Percentiles rank a stretch among this genome's conserved stretches.
Evolutionary conservation across 1,284 basidiomycete species (phyloP).

Genomic region (Cryptococcus sp.): DNA sequence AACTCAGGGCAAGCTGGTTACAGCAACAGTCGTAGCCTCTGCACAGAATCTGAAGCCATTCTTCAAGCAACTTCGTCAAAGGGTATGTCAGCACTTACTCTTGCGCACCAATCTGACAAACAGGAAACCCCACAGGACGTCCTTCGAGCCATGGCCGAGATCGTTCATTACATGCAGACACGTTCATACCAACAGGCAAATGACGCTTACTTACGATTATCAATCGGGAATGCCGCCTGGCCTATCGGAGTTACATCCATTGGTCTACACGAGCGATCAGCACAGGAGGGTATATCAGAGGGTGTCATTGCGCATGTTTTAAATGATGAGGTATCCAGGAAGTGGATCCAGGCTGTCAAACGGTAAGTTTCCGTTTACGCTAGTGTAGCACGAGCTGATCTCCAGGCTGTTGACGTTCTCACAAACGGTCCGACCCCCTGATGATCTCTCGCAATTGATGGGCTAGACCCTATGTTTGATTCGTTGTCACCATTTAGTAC

Average conservation of each 20-base stretch:
- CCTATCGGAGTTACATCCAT: conserved; percentile 99
- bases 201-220: conserved; percentile 91
- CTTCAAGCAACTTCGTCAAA: conserved; percentile 80
- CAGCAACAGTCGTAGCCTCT: conserved; percentile 91
- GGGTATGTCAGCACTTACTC: conserved; percentile 56
- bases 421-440: conserved; percentile 88
- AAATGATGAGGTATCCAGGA: conserved; percentile 97
- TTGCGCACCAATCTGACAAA: background rate
- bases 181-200: conserved; percentile 93
- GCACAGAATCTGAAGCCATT: conserved; percentile 95
- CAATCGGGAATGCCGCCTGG: conserved; percentile 99
- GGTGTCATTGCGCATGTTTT: conserved; percentile 97
- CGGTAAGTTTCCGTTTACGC: conserved; percentile 54
- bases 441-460: conserved; percentile 86
- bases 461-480: conserved; percentile 52
- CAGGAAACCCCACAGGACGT: conserved; percentile 81
- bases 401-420: conserved; percentile 82
- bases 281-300: conserved; percentile 92
- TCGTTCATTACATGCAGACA: conserved; percentile 93
- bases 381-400: background rate
- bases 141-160: conserved; percentile 83
- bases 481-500: too few species aligned
- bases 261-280: conserved; percentile 96
- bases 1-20: conserved; percentile 86
- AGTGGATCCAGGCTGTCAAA: conserved; percentile 98